Conservation (phyloP, 139 green algal species). For the Deuterostichococcus epilithicus region DNA sequence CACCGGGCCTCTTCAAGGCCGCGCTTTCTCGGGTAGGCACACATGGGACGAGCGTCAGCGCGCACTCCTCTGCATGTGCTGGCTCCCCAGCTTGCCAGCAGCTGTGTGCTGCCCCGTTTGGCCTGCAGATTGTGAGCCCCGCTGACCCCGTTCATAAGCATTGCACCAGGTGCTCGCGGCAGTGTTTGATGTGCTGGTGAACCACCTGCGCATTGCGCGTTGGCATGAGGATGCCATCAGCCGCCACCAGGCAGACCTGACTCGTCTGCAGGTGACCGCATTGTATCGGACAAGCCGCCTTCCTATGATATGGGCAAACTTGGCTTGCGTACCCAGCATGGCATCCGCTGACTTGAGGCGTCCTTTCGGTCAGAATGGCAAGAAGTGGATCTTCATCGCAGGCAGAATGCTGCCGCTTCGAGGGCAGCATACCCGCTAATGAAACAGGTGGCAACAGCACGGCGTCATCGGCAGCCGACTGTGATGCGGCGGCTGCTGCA, state of each 20-base stretch:
- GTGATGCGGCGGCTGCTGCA: no score
- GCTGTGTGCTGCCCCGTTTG: not conserved
- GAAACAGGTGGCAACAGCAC: no score
- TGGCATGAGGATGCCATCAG: conserved; percentile 30
- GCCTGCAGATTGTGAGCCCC: not conserved
- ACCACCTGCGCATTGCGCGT: conserved; percentile 35
- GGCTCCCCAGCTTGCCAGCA: not conserved
- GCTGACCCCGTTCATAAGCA: not conserved
- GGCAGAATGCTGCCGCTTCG: not conserved
- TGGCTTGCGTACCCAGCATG: not conserved
- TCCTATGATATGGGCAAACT: not conserved
- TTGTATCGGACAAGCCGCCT: conserved; percentile 3
- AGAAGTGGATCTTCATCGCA: no score
- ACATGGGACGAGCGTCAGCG: not conserved
- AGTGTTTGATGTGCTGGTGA: conserved; percentile 40
- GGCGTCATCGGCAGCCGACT: no score
- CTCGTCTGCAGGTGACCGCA: not conserved
- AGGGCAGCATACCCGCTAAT: no score
- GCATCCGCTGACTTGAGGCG: not conserved
- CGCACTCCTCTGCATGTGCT: not conserved
- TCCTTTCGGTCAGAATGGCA: not conserved
- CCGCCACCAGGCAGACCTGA: not conserved
- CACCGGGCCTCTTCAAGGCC: conserved; percentile 39
- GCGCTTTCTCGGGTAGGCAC: conserved; percentile 22
- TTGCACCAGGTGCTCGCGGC: conserved; percentile 31